A percentile compares a stretch with the other conserved stretches of the same genome.
phyloP scores from a whole-genome alignment of 208 protist species.

The Trichomonas tenax region DNA sequence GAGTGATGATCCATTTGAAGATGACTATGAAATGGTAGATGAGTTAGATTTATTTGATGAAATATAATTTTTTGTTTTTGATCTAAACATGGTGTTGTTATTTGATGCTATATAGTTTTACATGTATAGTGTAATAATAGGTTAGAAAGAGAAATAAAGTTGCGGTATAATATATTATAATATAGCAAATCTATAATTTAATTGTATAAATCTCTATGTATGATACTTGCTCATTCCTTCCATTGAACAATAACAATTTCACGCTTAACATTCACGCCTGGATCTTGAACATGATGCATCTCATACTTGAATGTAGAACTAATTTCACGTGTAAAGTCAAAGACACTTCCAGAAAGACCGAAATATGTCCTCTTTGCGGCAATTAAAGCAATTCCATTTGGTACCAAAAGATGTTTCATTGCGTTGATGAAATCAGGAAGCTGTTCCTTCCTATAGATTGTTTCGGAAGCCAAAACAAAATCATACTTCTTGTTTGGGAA shows the following conservation, averaged over 20 bases:
- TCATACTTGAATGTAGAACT: background rate
- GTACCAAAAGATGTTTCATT: background rate
- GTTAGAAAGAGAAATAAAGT: too few relatives aligned
- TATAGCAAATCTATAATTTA: too few relatives aligned
- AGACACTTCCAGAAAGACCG: constrained; percentile 15
- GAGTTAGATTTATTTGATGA: too few relatives aligned
- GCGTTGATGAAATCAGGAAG: background rate
- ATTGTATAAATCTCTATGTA: background rate
- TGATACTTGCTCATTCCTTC: background rate
- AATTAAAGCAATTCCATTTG: background rate
- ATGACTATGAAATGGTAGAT: too few relatives aligned
- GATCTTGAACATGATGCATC: background rate
- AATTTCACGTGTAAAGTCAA: background rate
- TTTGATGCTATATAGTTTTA: too few relatives aligned
- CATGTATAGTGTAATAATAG: too few relatives aligned
- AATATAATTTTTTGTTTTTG: too few relatives aligned
- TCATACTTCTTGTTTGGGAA: background rate
- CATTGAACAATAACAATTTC: background rate
- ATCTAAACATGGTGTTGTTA: too few relatives aligned
- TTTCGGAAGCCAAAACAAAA: background rate
- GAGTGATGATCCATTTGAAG: too few relatives aligned
- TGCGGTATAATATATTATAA: too few relatives aligned
- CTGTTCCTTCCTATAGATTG: constrained; percentile 5
- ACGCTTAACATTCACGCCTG: background rate
- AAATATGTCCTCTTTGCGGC: background rate